These are phyloP conservation scores for Zoysia japonica DNA, from an alignment of 176 grass and related monocot genomes.

Conservation along the genomic window DNA sequence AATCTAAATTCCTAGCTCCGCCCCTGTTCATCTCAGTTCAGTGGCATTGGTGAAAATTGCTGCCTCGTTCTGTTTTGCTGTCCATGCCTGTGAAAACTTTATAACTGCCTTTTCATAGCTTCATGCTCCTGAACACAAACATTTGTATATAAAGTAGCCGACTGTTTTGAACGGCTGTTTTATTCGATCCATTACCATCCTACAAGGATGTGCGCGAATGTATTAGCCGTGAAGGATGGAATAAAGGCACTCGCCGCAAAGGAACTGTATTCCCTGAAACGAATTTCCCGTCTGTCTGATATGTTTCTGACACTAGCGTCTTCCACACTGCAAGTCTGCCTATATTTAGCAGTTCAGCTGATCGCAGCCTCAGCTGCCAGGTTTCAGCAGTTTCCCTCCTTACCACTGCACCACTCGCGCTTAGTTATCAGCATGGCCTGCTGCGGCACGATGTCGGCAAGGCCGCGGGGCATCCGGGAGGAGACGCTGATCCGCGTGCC, in stretches of 20 bases:
- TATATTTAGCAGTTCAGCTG: slow-evolving; percentile 1
- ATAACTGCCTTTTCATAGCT: not conserved
- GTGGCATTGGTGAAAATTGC: too few species aligned
- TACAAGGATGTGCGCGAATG: slow-evolving; percentile 26
- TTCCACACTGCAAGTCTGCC: not conserved
- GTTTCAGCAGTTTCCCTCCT: not conserved
- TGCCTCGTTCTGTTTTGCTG: too few species aligned
- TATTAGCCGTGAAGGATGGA: slow-evolving; percentile 58
- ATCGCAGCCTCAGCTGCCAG: not conserved
- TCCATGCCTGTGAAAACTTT: too few species aligned
- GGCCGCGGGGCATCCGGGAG: slow-evolving; percentile 50
- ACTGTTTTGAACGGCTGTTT: slow-evolving; percentile 34
- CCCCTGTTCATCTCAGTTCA: too few species aligned
- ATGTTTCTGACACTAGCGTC: slow-evolving; percentile 10
- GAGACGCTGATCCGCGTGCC: slow-evolving; percentile 69
- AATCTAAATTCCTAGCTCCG: too few species aligned
- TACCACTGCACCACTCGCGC: not conserved
- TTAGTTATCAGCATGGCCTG: slow-evolving; percentile 46
- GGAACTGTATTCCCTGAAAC: slow-evolving; percentile 57
- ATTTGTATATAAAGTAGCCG: not conserved
- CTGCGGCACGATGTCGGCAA: slow-evolving; percentile 46
- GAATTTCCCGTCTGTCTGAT: not conserved
- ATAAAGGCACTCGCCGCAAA: slow-evolving; percentile 61
- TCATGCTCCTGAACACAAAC: not conserved
- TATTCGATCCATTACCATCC: slow-evolving; percentile 33